Evolutionary conservation across 768 basidiomycete species (phyloP), one percentile per base, ranked within the genome.

Genomic region (Leccinellum rugosiceps): DNA sequence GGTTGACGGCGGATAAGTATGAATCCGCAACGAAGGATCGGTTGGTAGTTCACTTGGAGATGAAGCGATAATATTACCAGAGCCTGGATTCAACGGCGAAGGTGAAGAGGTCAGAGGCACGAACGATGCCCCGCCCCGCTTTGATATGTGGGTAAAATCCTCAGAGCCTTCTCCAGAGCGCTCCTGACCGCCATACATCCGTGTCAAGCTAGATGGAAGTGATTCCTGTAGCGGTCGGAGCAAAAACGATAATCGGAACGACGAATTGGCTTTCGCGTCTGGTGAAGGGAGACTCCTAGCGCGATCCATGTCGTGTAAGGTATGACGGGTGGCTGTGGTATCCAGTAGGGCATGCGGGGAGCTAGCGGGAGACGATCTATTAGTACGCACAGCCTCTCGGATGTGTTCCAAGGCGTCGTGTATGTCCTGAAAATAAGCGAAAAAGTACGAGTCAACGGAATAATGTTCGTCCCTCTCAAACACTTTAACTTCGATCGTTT

Each of bases 401-500:
- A 98, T 94, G 69, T 88, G 84, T 43, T 88, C 86, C 55, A 95
- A 77, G 2, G 93, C 91, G 34, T 71, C 78, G 7, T 87, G 78
- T 35, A 93, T 79, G 72, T 95, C 84, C 62, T 86, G 86, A 72
- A 98, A 97, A 71, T 97, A 98, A 14, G 95, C 93, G 67, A 96
- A 96, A 74, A 96, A 97, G 68, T 93, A 94, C 3, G 91, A 92
- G 68, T 93, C 91, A 32, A 90, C 72, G 1, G 87, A 84, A 65
- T 86, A 88, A 60, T 86, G 83, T 58, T 90, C 91, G 49, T 76
- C 75, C 62, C 87, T 88, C 73, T 95, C 92, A 53, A 91, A 78
- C 13, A 94, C 92, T 74, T 94, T 94, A 62, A 98, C 82, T 75
- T 98, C 94, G 58, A 99, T 88, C 0, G 94, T 95, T 70, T 97